Evolutionary conservation across 345 rosid species (phyloP), one percentile per base, ranked within the genome.

Genomic region (Gossypium herbaceum): DNA sequence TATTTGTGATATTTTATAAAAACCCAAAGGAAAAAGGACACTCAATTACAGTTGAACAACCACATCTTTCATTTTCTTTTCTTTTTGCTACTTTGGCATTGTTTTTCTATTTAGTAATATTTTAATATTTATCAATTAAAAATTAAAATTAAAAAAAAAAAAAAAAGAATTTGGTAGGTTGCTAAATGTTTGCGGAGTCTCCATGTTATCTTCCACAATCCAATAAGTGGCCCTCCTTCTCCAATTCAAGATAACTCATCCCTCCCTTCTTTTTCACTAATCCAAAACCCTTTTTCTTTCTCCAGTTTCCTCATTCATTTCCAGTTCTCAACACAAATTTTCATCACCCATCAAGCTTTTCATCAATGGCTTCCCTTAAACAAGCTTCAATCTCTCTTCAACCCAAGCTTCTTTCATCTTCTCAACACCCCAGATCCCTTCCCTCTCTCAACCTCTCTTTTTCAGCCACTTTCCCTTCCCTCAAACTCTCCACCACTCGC

Each of bases 331-430:
- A 9, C 7, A 17, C 58, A 57, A 57, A 20, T 22, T 13, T 11
- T n/a, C 24, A 1, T 27, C 15, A 20, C 11, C 9, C 27, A 20
- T 22, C 4, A 24, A 22, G 11, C 16, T 27, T 22, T 57, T 25
- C 69, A 5, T 44, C 80, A 44, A 90, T 91, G 98, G 94, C 93
- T n/a, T 77, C 93, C 68, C 88, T 93, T 11, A 92, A 84, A 44
- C 79, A 85, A 72, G 78, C 84, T 5, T 72, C 87, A 13, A 61
- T 88, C 77, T 86, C 88, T 10, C 85, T 88, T 20, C 94, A 84
- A 64, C 81, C 94, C 66, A 87, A 87, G 66, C 78, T 80, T 51
- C 87, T 83, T 50, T 76, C 89, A 0, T 77, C 88, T 2, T 61
- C 84, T 12, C 83, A 74, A 50, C 79, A 79, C 80, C 68, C 86